These are phyloP conservation scores for Kwoniella mangroviensis DNA, from an alignment of 768 basidiomycete genomes.

Conservation along the genomic window DNA sequence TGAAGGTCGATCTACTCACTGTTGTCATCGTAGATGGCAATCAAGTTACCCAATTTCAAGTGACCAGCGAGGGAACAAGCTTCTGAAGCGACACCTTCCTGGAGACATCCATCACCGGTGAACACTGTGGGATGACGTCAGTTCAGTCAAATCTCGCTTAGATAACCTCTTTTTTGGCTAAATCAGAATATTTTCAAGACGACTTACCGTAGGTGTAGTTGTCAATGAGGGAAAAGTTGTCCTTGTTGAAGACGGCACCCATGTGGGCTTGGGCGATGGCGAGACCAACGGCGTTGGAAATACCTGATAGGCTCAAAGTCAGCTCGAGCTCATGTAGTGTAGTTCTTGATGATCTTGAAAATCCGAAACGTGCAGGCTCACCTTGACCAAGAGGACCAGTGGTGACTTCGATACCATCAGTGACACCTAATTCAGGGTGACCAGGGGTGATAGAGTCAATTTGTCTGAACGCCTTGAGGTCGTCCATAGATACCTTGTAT, in stretches of 20 bases:
- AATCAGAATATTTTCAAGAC: background rate
- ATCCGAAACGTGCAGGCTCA: slow-evolving; percentile 9
- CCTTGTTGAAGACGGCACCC: slow-evolving; percentile 86
- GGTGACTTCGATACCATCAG: slow-evolving; percentile 76
- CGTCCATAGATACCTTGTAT: slow-evolving; percentile 88
- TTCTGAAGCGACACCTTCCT: slow-evolving; percentile 95
- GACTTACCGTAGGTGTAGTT: slow-evolving; percentile 82
- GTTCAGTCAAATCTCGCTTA: slow-evolving; percentile 20
- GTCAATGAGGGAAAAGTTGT: slow-evolving; percentile 73
- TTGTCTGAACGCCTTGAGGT: slow-evolving; percentile 92
- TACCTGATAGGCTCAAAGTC: slow-evolving; percentile 61
- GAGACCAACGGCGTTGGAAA: slow-evolving; percentile 89
- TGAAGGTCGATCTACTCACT: slow-evolving; percentile 64
- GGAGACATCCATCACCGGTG: slow-evolving; percentile 91
- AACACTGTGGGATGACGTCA: slow-evolving; percentile 63
- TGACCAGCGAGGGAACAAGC: slow-evolving; percentile 92
- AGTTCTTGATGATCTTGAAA: no score
- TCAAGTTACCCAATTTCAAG: slow-evolving; percentile 87
- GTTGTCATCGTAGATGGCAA: slow-evolving; percentile 95
- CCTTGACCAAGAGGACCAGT: slow-evolving; percentile 92
- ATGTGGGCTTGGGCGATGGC: slow-evolving; percentile 92
- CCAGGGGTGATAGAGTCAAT: slow-evolving; percentile 87
- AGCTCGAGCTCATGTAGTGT: background rate
- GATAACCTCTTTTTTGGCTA: background rate
- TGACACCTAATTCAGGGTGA: slow-evolving; percentile 80